A percentile compares a stretch with the other conserved stretches of the same genome.
Evolutionary conservation across 805 yeast genomes (phyloP).

Genomic region (Pichia cabralensis): DNA sequence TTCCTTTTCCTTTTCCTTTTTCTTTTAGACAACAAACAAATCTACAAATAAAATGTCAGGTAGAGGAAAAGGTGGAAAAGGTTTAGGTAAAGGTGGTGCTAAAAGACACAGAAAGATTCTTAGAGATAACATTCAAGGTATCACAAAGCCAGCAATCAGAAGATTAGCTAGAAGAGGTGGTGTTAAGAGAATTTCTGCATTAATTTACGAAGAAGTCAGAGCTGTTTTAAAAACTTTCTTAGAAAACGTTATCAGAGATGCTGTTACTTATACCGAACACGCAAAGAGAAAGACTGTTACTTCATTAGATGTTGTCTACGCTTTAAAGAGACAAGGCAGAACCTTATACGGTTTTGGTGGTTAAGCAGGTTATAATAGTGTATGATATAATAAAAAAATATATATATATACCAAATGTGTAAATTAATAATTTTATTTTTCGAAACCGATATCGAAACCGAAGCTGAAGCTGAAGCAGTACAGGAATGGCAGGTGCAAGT

Average conservation of each 20-base stretch:
- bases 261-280: constrained; percentile 99
- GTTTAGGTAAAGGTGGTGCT: constrained; percentile 99
- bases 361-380: no score
- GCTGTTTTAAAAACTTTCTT: constrained; percentile 91
- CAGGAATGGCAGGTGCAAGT: no score
- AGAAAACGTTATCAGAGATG: constrained; percentile 96
- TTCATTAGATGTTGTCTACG: constrained; percentile 96
- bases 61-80: constrained; percentile 99
- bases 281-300: constrained; percentile 99
- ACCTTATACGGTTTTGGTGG: constrained; percentile 99
- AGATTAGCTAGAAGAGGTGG: constrained; percentile 99
- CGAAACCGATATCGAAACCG: no score
- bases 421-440: no score
- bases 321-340: constrained; percentile 99
- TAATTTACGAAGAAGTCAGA: constrained; percentile 98
- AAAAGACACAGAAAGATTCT: constrained; percentile 99
- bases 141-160: constrained; percentile 99
- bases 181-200: constrained; percentile 99
- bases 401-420: no score
- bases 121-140: constrained; percentile 99
- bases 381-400: no score
- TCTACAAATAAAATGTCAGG: constrained; percentile 66
- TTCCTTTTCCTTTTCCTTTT: no score
- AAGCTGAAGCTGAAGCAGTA: no score
- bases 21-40: constrained; percentile 14